These are phyloP conservation scores for Betula pendula DNA, from an alignment of 306 rosid species.

Conservation along the genomic window DNA sequence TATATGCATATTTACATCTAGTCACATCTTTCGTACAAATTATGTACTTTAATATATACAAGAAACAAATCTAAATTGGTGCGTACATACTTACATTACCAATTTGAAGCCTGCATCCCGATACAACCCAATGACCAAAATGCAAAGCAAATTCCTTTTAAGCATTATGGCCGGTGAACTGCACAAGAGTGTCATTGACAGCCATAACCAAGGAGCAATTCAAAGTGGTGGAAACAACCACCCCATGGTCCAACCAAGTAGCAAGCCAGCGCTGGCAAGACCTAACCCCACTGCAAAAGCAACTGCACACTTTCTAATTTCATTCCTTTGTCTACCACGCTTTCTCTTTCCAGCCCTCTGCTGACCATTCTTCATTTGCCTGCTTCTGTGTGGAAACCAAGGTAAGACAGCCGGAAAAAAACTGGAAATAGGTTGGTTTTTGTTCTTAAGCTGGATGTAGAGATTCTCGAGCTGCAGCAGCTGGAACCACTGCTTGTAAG, in stretches of 20 bases:
- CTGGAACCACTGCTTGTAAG: slow-evolving; percentile 83
- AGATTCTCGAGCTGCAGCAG: slow-evolving; percentile 82
- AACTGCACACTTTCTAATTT: slow-evolving; percentile 42
- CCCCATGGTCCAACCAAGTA: slow-evolving; percentile 94
- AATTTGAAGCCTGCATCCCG: slow-evolving; percentile 20
- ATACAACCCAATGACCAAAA: background rate
- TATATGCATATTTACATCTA: background rate
- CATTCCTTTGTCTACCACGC: slow-evolving; percentile 31
- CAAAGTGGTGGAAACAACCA: slow-evolving; percentile 69
- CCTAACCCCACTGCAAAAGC: slow-evolving; percentile 74
- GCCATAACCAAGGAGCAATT: slow-evolving; percentile 17
- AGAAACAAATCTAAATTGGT: background rate
- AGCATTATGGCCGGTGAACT: background rate
- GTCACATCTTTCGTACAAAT: background rate
- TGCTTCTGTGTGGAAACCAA: slow-evolving; percentile 41
- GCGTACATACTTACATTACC: slow-evolving; percentile 9
- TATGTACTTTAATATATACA: background rate
- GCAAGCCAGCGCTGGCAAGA: slow-evolving; percentile 81
- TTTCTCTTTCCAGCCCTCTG: slow-evolving; percentile 39
- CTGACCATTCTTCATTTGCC: slow-evolving; percentile 46
- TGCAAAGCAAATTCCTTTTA: background rate
- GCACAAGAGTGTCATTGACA: background rate
- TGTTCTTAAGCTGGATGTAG: slow-evolving; percentile 66
- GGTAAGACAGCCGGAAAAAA: slow-evolving; percentile 49
- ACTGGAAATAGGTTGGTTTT: slow-evolving; percentile 48